Conservation (phyloP, 2,329 filamentous ascomycete genomes). For the Geosmithia flava region DNA sequence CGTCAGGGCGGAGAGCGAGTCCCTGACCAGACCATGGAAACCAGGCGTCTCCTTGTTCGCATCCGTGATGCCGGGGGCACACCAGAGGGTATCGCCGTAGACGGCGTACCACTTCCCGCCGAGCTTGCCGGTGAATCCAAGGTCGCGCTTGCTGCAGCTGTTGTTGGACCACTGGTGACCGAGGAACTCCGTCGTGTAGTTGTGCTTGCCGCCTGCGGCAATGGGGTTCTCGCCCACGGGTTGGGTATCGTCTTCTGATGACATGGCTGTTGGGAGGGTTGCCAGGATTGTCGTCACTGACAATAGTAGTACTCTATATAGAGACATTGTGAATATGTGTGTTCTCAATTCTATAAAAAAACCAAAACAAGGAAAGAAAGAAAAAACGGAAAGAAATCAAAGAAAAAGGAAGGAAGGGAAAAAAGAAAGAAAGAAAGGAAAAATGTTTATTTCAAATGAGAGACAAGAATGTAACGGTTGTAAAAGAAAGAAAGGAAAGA, state of each 20-base stretch:
- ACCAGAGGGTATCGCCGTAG: slow-evolving; percentile 23
- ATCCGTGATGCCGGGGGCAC: slow-evolving; percentile 17
- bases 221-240: slow-evolving; percentile 22
- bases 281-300: not conserved
- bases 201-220: slow-evolving; percentile 1
- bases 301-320: too few relatives aligned
- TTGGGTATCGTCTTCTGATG: slow-evolving; percentile 20
- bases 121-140: slow-evolving; percentile 22
- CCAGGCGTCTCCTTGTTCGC: slow-evolving; percentile 13
- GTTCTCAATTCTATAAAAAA: too few relatives aligned
- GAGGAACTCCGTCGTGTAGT: slow-evolving; percentile 14
- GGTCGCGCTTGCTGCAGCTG: slow-evolving; percentile 21
- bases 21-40: slow-evolving; percentile 26
- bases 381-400: too few relatives aligned
- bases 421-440: not conserved
- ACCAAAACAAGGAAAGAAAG: too few relatives aligned
- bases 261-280: not conserved
- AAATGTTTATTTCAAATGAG: not conserved
- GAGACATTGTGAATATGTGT: too few relatives aligned
- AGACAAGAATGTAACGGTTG: not conserved
- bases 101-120: slow-evolving; percentile 24
- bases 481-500: not conserved
- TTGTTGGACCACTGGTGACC: slow-evolving; percentile 23
- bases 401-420: not conserved
- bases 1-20: slow-evolving; percentile 20